A percentile compares a stretch with the other conserved stretches of the same genome.
Evolutionary conservation across 495 filamentous ascomycete species (phyloP).

Genomic region (Xylaria castorea): DNA sequence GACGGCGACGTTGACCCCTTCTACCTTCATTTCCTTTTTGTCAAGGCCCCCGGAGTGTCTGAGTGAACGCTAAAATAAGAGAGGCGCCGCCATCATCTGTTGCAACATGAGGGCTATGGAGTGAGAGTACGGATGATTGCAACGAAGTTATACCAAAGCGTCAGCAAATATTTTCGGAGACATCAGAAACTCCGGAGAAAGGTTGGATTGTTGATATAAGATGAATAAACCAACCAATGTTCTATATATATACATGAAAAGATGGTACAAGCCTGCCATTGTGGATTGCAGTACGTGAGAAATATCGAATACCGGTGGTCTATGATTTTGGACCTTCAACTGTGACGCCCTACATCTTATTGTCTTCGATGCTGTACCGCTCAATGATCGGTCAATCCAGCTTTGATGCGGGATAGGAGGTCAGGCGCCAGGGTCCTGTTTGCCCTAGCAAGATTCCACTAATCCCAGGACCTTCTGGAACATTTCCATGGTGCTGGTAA

Average conservation of each 20-base stretch:
- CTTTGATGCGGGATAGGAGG: background rate
- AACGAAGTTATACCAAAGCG: slow-evolving; percentile 45
- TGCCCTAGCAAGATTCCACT: background rate
- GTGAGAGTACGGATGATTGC: slow-evolving; percentile 40
- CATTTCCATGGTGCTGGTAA: background rate
- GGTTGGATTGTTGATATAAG: slow-evolving; percentile 45
- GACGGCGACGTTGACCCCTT: slow-evolving; percentile 38
- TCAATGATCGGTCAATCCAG: background rate
- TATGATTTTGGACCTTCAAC: background rate
- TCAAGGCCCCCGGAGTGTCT: slow-evolving; percentile 33
- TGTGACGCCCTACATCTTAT: background rate
- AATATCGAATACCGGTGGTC: background rate
- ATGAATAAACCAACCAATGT: slow-evolving; percentile 44
- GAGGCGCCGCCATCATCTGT: slow-evolving; percentile 30
- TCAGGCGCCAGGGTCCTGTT: background rate
- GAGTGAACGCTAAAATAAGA: slow-evolving; percentile 34
- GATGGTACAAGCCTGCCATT: background rate
- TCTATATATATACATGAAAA: slow-evolving; percentile 27
- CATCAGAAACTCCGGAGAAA: slow-evolving; percentile 29
- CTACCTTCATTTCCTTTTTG: slow-evolving; percentile 36
- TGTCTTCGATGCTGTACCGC: background rate
- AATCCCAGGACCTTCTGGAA: slow-evolving; percentile 3
- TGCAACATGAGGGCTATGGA: slow-evolving; percentile 33
- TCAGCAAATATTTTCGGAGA: slow-evolving; percentile 32
- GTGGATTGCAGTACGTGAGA: slow-evolving; percentile 7